Evolutionary conservation across 768 basidiomycete genomes (phyloP).

Genomic region (Pulveroboletus sp.): DNA sequence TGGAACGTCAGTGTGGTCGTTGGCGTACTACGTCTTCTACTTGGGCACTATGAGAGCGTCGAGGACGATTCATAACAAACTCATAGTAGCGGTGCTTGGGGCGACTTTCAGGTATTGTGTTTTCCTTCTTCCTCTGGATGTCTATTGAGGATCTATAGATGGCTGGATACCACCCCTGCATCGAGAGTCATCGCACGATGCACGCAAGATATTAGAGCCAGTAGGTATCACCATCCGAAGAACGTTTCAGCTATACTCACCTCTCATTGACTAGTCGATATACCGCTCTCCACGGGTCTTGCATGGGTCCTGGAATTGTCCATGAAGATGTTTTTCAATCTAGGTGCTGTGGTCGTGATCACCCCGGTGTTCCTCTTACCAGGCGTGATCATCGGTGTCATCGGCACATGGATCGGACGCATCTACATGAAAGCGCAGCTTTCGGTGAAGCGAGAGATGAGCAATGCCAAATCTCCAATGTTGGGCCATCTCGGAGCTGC

Average conservation of each 20-base stretch:
- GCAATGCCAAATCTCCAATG: neutral
- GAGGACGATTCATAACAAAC: neutral
- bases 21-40: neutral
- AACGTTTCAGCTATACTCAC: neutral
- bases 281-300: neutral
- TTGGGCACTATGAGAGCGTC: neutral
- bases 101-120: neutral
- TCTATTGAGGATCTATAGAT: neutral
- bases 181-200: neutral
- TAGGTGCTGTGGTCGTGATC: neutral
- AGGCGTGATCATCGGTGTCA: neutral
- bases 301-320: neutral
- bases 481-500: constrained; percentile 2
- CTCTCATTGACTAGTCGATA: neutral
- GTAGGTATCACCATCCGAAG: neutral
- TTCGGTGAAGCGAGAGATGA: constrained; percentile 5
- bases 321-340: constrained; percentile 1
- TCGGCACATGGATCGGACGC: neutral
- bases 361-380: neutral
- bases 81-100: neutral
- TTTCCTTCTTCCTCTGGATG: neutral
- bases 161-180: neutral
- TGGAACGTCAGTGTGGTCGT: neutral
- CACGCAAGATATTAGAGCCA: constrained; percentile 1
- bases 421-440: constrained; percentile 1